phyloP scores from a whole-genome alignment of 176 grass and related monocot species.

The Eragrostis nindensis region DNA sequence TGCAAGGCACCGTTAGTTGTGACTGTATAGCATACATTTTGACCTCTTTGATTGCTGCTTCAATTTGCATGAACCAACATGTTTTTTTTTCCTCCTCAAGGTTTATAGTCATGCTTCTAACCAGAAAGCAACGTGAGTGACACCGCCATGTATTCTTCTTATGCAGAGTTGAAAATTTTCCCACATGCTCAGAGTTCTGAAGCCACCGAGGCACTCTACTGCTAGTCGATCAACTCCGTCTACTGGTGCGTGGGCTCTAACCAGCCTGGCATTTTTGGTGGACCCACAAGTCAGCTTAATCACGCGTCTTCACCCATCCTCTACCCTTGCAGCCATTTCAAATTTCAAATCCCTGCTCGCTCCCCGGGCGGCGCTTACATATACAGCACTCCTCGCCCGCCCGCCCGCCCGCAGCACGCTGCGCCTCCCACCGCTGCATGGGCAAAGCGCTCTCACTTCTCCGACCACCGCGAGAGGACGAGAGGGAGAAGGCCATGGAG shows the following conservation, averaged over 20 bases:
- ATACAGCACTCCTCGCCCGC: conserved; percentile 7
- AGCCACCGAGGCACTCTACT: not conserved
- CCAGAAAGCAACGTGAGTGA: not conserved
- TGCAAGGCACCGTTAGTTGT: not conserved
- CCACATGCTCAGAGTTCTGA: not conserved
- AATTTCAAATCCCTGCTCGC: conserved; percentile 47
- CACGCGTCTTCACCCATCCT: not conserved
- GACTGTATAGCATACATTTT: not conserved
- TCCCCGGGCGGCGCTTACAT: conserved; percentile 47
- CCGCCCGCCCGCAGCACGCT: conserved; percentile 28
- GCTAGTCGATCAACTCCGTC: no score
- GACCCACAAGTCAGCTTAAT: conserved; percentile 30
- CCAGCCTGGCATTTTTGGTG: not conserved
- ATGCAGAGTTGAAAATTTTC: conserved; percentile 5
- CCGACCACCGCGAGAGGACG: conserved; percentile 29
- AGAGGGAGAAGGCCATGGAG: conserved; percentile 42
- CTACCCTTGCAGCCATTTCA: conserved; percentile 41
- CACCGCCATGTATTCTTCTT: not conserved
- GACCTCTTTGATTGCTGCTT: not conserved
- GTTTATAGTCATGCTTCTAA: not conserved
- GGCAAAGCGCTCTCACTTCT: conserved; percentile 58
- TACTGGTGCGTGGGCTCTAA: not conserved
- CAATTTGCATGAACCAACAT: not conserved
- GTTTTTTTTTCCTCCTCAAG: not conserved
- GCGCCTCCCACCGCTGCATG: conserved; percentile 54